Evolutionary conservation across 345 rosid species (phyloP).

Genomic region (Rhizophora mangle): DNA sequence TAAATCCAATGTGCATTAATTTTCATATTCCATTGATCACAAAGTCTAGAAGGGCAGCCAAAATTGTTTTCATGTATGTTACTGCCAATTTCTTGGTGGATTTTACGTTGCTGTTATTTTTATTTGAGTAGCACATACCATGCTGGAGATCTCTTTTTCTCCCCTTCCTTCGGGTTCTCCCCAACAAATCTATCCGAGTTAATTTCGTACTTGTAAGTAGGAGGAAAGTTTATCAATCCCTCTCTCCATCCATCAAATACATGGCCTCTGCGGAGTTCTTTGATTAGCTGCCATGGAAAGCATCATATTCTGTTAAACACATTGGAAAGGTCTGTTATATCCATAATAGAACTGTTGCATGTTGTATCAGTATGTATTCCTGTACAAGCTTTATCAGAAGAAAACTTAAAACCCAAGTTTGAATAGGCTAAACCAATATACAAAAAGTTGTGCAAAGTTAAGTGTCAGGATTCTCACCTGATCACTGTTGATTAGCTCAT

Average conservation of each 20-base stretch:
- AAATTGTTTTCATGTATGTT: not conserved
- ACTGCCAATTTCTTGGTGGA: conserved; percentile 1
- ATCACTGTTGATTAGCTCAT: conserved; percentile 66
- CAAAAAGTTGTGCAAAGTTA: not conserved
- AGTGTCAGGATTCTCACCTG: conserved; percentile 40
- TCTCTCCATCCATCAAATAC: conserved; percentile 94
- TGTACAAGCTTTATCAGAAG: not conserved
- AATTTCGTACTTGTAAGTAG: conserved; percentile 89
- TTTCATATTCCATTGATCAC: not conserved
- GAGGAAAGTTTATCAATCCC: conserved; percentile 79
- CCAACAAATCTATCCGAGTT: conserved; percentile 81
- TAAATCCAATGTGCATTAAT: not conserved
- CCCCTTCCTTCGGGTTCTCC: conserved; percentile 72
- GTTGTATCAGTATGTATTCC: no score
- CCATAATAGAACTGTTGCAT: no score
- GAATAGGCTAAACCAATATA: not conserved
- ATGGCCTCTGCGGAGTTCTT: conserved; percentile 67
- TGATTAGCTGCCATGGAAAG: conserved; percentile 44
- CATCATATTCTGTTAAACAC: no score
- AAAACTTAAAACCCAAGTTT: not conserved
- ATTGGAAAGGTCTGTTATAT: no score
- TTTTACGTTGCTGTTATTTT: not conserved
- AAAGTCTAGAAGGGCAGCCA: not conserved
- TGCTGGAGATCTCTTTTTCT: conserved; percentile 95
- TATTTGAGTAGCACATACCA: conserved; percentile 44